Percentiles rank a stretch among this genome's conserved stretches.
These are phyloP conservation scores for Synura sp. DNA, from an alignment of 352 stramenopile species.

Conservation along the genomic window DNA sequence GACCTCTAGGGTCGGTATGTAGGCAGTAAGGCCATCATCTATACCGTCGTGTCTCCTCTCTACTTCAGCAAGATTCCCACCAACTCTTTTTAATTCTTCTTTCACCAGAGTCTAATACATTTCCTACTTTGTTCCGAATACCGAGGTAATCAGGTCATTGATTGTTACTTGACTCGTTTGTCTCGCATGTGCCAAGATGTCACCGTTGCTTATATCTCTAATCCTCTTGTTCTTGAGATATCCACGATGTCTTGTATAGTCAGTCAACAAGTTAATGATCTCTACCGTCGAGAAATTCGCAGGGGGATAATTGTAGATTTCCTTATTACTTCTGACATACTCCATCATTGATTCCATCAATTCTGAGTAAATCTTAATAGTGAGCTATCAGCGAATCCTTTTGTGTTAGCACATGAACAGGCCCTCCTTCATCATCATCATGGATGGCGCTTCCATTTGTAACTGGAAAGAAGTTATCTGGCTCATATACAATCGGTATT, in stretches of 20 bases:
- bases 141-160: background rate
- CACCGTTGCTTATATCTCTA: background rate
- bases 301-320: conserved; percentile 2
- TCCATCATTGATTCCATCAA: background rate
- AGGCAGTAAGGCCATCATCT: no score
- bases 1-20: no score
- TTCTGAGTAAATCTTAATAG: background rate
- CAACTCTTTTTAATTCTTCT: no score
- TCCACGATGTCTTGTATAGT: background rate
- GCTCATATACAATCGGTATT: background rate
- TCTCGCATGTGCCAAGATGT: conserved; percentile 7
- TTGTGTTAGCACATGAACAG: background rate
- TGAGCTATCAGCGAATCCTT: background rate
- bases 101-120: no score
- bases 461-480: background rate
- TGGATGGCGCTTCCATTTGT: background rate
- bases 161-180: no score
- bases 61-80: no score
- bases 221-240: conserved; percentile 5
- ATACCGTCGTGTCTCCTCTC: no score
- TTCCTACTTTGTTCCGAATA: background rate
- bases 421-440: no score
- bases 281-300: background rate
- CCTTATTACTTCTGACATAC: background rate
- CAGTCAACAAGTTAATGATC: background rate